These are phyloP conservation scores for Insectozyma bohioensis DNA, from an alignment of 1,139 yeast species.

Conservation along the genomic window DNA sequence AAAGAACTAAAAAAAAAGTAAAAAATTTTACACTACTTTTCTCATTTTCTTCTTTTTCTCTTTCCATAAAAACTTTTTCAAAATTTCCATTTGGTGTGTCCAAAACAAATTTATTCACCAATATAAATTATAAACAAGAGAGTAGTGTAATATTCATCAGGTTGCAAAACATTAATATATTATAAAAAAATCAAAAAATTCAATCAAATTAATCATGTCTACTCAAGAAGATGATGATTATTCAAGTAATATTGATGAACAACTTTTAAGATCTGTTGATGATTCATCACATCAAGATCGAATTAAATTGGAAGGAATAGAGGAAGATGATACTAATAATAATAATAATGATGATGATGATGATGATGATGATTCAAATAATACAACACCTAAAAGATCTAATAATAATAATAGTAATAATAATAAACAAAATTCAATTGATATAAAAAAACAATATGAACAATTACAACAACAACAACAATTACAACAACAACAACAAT, in stretches of 20 bases:
- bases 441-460: constrained; percentile 10
- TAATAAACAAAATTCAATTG: constrained; percentile 13
- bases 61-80: too few relatives aligned
- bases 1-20: neutral
- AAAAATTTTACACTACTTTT: constrained; percentile 1
- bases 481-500: constrained; percentile 17
- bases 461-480: constrained; percentile 13
- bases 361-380: neutral
- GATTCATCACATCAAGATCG: constrained; percentile 17
- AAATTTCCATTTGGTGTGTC: too few relatives aligned
- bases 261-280: constrained; percentile 34
- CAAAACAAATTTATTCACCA: too few relatives aligned
- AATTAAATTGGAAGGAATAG: constrained; percentile 35
- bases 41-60: too few relatives aligned
- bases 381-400: constrained; percentile 1
- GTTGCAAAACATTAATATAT: constrained; percentile 11
- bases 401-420: constrained; percentile 6
- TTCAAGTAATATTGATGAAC: constrained; percentile 47
- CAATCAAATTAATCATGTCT: constrained; percentile 20
- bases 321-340: constrained; percentile 1
- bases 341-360: constrained; percentile 19
- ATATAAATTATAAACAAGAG: constrained; percentile 3
- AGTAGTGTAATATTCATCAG: constrained; percentile 12
- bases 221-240: constrained; percentile 34
- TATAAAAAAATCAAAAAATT: neutral